phyloP scores from a whole-genome alignment of 2,329 filamentous ascomycete genomes.

The Talaromyces sp. region DNA sequence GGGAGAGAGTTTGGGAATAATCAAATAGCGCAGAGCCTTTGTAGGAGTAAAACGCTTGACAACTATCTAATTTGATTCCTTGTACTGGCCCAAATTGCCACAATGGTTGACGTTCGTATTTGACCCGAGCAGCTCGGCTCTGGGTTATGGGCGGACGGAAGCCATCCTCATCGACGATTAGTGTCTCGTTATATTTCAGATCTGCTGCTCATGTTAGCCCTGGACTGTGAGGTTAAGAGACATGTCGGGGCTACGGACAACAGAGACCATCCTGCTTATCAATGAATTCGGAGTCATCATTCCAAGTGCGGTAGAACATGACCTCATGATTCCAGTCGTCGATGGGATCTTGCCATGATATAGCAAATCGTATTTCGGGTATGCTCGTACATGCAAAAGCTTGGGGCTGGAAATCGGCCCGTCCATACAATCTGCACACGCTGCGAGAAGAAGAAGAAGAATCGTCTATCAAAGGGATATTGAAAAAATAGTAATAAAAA shows the following conservation, averaged over 20 bases:
- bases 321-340: slow-evolving; percentile 21
- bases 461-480: slow-evolving; percentile 19
- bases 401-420: slow-evolving; percentile 23
- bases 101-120: background rate
- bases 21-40: slow-evolving; percentile 29
- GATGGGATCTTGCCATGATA: slow-evolving; percentile 30
- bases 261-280: slow-evolving; percentile 7
- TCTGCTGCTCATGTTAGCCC: background rate
- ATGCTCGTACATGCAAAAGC: slow-evolving; percentile 21
- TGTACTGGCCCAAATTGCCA: slow-evolving; percentile 17
- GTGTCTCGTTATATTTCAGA: background rate
- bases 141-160: background rate
- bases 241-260: background rate
- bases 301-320: slow-evolving; percentile 21
- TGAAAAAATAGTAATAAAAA: slow-evolving; percentile 16
- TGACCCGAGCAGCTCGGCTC: background rate
- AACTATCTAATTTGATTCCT: slow-evolving; percentile 27
- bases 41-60: slow-evolving; percentile 32
- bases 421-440: slow-evolving; percentile 25
- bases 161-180: slow-evolving; percentile 1
- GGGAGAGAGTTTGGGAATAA: slow-evolving; percentile 25
- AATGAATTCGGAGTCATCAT: slow-evolving; percentile 9
- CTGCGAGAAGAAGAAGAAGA: slow-evolving; percentile 14
- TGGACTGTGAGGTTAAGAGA: background rate
- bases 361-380: slow-evolving; percentile 23